Evolutionary conservation across 1,139 yeast genomes (phyloP).

Genomic region (Debaryomyces coudertii): DNA sequence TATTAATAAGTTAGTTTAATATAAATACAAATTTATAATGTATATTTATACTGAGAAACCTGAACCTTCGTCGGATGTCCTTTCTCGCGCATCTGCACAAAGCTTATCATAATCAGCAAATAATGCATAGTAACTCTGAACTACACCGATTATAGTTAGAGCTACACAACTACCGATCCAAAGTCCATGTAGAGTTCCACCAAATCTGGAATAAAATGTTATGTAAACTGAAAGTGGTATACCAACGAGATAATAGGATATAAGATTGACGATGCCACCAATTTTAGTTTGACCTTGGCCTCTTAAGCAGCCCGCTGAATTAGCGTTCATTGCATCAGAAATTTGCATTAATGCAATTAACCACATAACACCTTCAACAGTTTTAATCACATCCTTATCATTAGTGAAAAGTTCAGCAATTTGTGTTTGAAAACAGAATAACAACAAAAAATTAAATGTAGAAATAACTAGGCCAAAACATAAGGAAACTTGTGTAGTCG

Average conservation of each 20-base stretch:
- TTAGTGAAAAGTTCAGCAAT: slow-evolving; percentile 46
- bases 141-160: slow-evolving; percentile 52
- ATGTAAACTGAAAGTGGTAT: slow-evolving; percentile 52
- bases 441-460: slow-evolving; percentile 39
- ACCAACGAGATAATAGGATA: slow-evolving; percentile 57
- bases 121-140: slow-evolving; percentile 50
- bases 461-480: slow-evolving; percentile 48
- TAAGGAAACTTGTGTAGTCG: slow-evolving; percentile 49
- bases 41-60: background rate
- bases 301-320: slow-evolving; percentile 61
- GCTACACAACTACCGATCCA: slow-evolving; percentile 59
- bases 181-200: slow-evolving; percentile 51
- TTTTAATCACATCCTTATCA: slow-evolving; percentile 44
- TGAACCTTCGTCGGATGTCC: slow-evolving; percentile 25
- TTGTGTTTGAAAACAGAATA: slow-evolving; percentile 40
- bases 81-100: slow-evolving; percentile 45
- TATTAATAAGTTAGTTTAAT: background rate
- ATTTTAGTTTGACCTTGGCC: slow-evolving; percentile 64
- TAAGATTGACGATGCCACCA: slow-evolving; percentile 58
- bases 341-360: slow-evolving; percentile 58
- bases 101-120: slow-evolving; percentile 43
- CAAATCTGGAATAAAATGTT: slow-evolving; percentile 49
- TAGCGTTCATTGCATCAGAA: slow-evolving; percentile 60
- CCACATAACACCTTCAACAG: slow-evolving; percentile 51
- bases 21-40: slow-evolving; percentile 1